phyloP scores from a whole-genome alignment of 371 early-diverging fungal species.

The Dichotomocladium elegans region DNA sequence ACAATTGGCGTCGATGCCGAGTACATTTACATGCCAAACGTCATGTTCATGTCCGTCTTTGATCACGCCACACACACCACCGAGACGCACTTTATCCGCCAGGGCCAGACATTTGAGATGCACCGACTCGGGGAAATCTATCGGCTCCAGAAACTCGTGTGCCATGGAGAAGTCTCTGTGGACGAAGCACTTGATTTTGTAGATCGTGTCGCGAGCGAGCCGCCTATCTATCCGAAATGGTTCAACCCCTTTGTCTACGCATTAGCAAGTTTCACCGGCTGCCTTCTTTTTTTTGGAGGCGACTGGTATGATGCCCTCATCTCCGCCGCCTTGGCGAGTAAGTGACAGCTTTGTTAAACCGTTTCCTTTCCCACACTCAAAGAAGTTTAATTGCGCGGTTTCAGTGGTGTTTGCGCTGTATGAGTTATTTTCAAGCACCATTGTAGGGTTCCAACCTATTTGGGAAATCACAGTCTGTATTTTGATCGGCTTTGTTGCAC shows the following conservation, averaged over 20 bases:
- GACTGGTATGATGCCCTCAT: constrained; percentile 36
- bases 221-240: constrained; percentile 48
- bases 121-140: constrained; percentile 58
- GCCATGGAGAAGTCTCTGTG: constrained; percentile 49
- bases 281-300: constrained; percentile 44
- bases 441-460: constrained; percentile 45
- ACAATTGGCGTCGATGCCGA: constrained; percentile 66
- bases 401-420: constrained; percentile 40
- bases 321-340: constrained; percentile 43
- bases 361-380: background rate
- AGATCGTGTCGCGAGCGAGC: constrained; percentile 34
- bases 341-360: constrained; percentile 1
- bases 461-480: constrained; percentile 72
- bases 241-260: constrained; percentile 48
- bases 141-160: constrained; percentile 46
- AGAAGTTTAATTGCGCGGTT: background rate
- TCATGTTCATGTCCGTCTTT: constrained; percentile 71
- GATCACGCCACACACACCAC: constrained; percentile 74
- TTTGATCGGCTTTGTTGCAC: constrained; percentile 62
- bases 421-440: constrained; percentile 35
- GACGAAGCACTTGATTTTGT: constrained; percentile 54
- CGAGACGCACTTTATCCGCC: constrained; percentile 71
- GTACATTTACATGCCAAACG: constrained; percentile 66
- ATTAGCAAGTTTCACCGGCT: constrained; percentile 46
- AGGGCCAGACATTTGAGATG: constrained; percentile 66